A percentile compares a stretch with the other conserved stretches of the same genome.
phyloP scores from a whole-genome alignment of 371 early-diverging fungal genomes.

The Mucor lusitanicus region DNA sequence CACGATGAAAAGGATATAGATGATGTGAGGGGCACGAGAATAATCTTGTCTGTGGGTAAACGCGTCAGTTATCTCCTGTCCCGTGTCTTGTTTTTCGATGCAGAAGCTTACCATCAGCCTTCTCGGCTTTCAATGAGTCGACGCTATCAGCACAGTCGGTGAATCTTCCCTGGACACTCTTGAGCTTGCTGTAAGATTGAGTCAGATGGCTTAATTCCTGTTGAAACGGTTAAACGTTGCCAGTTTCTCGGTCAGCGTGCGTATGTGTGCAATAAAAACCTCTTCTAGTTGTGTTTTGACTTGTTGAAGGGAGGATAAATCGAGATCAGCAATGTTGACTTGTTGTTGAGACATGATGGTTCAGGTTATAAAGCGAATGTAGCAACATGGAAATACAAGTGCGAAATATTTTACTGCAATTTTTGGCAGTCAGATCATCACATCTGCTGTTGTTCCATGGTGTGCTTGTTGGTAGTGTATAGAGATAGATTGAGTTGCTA shows the following conservation, averaged over 20 bases:
- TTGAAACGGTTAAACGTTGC: background rate
- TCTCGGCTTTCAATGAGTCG: constrained; percentile 39
- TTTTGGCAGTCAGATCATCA: constrained; percentile 3
- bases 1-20: constrained; percentile 50
- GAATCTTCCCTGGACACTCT: constrained; percentile 87
- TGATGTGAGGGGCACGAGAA: constrained; percentile 79
- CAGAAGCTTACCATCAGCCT: constrained; percentile 39
- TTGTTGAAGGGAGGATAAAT: constrained; percentile 80
- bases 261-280: constrained; percentile 38
- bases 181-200: constrained; percentile 80
- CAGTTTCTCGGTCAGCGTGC: background rate
- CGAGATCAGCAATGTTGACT: constrained; percentile 84
- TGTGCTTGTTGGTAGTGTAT: background rate
- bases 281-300: constrained; percentile 86
- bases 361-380: background rate
- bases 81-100: background rate
- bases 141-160: constrained; percentile 77
- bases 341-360: constrained; percentile 38
- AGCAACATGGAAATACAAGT: background rate
- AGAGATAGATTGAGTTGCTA: background rate
- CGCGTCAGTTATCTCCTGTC: background rate
- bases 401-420: background rate
- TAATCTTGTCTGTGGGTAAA: constrained; percentile 58
- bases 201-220: constrained; percentile 87
- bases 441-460: background rate